phyloP scores from a whole-genome alignment of 2,329 filamentous ascomycete species.

The Cercospora brassicicola region DNA sequence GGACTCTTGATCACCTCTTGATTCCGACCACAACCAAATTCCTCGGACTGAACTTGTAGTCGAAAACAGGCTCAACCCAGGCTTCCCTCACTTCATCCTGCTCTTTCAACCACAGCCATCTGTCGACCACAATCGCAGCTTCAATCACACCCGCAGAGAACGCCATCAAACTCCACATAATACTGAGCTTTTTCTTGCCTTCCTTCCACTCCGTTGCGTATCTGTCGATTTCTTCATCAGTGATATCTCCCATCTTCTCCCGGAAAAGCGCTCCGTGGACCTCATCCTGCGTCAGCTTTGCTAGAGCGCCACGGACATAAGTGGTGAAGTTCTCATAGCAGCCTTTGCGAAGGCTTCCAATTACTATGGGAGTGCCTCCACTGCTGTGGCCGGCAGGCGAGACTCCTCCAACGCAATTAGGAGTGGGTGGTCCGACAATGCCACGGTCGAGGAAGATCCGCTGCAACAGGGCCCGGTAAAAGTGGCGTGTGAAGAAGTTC shows the following conservation, averaged over 20 bases:
- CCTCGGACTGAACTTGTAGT: constrained; percentile 79
- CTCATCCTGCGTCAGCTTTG: constrained; percentile 67
- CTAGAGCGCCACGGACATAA: constrained; percentile 78
- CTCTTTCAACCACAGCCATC: constrained; percentile 84
- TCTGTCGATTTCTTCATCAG: constrained; percentile 69
- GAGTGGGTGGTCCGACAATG: constrained; percentile 62
- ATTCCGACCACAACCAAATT: constrained; percentile 93
- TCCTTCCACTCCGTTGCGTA: constrained; percentile 68
- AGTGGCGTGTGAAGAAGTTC: constrained; percentile 87
- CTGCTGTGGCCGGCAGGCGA: constrained; percentile 40
- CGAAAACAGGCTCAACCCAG: constrained; percentile 94
- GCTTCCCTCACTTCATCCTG: constrained; percentile 68
- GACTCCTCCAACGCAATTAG: constrained; percentile 31
- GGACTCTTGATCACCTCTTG: constrained; percentile 54
- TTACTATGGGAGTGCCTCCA: constrained; percentile 70
- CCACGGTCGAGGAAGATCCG: constrained; percentile 86
- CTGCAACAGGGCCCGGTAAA: constrained; percentile 86
- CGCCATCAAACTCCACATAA: constrained; percentile 94
- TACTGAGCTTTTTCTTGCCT: constrained; percentile 76
- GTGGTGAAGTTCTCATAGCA: constrained; percentile 73
- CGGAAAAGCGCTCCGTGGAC: constrained; percentile 60
- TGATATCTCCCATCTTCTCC: constrained; percentile 66
- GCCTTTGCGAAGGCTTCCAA: constrained; percentile 78
- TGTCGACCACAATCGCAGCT: constrained; percentile 83
- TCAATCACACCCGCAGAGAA: constrained; percentile 89